phyloP scores from a whole-genome alignment of 257 asterid species.

The Plantago major region DNA sequence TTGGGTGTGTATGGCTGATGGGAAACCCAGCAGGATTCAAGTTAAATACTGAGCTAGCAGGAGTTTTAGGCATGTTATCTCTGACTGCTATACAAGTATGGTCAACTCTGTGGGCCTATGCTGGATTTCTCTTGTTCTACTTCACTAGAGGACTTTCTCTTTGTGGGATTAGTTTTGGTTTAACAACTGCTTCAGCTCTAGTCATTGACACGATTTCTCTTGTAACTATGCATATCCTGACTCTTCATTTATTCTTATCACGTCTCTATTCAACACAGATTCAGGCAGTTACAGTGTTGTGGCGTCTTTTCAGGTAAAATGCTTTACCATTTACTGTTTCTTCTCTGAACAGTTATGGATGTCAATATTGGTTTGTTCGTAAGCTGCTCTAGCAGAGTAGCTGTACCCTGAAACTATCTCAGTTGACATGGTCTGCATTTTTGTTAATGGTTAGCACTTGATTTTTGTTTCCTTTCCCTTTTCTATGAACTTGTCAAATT shows the following conservation, averaged over 20 bases:
- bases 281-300: slow-evolving; percentile 77
- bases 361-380: not conserved
- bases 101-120: slow-evolving; percentile 79
- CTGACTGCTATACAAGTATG: slow-evolving; percentile 81
- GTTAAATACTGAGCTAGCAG: slow-evolving; percentile 93
- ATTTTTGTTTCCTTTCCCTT: too few species aligned
- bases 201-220: slow-evolving; percentile 61
- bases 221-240: slow-evolving; percentile 61
- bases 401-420: not conserved
- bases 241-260: slow-evolving; percentile 72
- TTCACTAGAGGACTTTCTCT: slow-evolving; percentile 57
- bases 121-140: slow-evolving; percentile 51
- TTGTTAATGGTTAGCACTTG: not conserved
- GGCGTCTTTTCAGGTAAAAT: slow-evolving; percentile 94
- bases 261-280: slow-evolving; percentile 72
- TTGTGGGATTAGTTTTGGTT: slow-evolving; percentile 71
- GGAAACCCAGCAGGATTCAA: slow-evolving; percentile 98
- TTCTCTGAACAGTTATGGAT: not conserved
- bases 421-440: too few species aligned
- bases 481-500: too few species aligned
- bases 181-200: slow-evolving; percentile 73
- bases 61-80: slow-evolving; percentile 87
- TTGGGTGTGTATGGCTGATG: slow-evolving; percentile 97
- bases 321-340: slow-evolving; percentile 10
- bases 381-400: not conserved